phyloP scores from a whole-genome alignment of 75 land plant genomes.

The Gnetum montanum region DNA sequence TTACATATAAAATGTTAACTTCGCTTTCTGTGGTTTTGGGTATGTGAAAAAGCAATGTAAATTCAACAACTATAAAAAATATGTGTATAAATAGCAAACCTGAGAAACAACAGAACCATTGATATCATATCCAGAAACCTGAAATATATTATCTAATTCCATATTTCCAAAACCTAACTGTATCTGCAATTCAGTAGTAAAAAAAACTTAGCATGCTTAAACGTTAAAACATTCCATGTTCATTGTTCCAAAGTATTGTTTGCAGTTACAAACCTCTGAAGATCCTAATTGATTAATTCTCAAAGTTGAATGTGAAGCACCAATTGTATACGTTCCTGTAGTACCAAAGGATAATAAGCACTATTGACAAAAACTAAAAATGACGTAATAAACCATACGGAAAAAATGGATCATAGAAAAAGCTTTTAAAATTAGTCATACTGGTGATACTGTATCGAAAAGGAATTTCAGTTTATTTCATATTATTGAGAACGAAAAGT shows the following conservation, averaged over 20 bases:
- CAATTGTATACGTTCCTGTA: constrained; percentile 65
- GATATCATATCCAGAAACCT: constrained; percentile 72
- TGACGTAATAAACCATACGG: too few relatives aligned
- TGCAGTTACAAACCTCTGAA: constrained; percentile 42
- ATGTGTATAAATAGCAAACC: constrained; percentile 31
- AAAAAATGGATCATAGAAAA: too few relatives aligned
- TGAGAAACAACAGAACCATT: constrained; percentile 79
- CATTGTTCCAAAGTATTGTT: not conserved
- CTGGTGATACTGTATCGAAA: too few relatives aligned
- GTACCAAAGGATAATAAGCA: not conserved
- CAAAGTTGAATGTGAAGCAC: constrained; percentile 63
- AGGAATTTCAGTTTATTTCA: too few relatives aligned
- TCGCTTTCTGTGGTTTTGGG: too few relatives aligned
- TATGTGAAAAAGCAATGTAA: too few relatives aligned
- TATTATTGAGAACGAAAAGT: not conserved
- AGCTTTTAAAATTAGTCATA: too few relatives aligned
- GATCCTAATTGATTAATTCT: constrained; percentile 55
- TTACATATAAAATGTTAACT: too few relatives aligned
- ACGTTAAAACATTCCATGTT: too few relatives aligned
- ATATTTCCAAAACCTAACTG: constrained; percentile 73
- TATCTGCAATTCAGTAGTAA: constrained; percentile 51
- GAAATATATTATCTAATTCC: constrained; percentile 53
- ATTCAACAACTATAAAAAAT: too few relatives aligned
- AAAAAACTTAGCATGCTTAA: not conserved
- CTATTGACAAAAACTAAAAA: not conserved